phyloP scores from a whole-genome alignment of 2,329 filamentous ascomycete species.

The Colletotrichum sp. region DNA sequence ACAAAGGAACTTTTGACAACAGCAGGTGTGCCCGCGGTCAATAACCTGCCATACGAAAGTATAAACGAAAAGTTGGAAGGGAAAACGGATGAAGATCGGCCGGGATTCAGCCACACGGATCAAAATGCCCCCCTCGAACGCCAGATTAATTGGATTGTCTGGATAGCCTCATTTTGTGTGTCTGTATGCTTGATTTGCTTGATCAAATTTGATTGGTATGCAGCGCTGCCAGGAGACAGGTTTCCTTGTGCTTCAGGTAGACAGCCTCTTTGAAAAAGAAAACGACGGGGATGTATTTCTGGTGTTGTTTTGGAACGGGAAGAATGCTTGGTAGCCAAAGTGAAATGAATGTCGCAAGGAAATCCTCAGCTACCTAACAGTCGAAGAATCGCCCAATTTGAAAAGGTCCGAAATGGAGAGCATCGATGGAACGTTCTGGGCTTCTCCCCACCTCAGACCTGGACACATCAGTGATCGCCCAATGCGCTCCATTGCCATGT shows the following conservation, averaged over 20 bases:
- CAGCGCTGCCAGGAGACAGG: fast-evolving
- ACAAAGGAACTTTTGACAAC: too few species aligned
- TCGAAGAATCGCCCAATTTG: fast-evolving
- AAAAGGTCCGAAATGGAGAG: background rate
- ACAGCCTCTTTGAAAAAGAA: fast-evolving
- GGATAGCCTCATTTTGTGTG: background rate
- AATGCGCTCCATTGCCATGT: background rate
- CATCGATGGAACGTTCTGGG: background rate
- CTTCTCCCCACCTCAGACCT: background rate
- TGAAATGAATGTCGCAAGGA: background rate
- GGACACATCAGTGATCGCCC: background rate
- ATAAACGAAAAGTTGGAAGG: too few species aligned
- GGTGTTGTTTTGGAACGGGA: background rate
- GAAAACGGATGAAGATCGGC: background rate
- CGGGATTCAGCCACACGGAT: background rate
- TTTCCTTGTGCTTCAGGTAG: fast-evolving
- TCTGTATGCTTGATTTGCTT: background rate
- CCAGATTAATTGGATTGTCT: background rate
- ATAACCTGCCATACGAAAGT: too few species aligned
- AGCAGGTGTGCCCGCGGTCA: fast-evolving
- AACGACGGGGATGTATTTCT: fast-evolving
- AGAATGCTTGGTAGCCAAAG: background rate
- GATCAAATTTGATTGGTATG: fast-evolving
- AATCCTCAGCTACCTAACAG: background rate
- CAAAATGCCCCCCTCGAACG: background rate